Conservation (phyloP, 305 asterid species). For the Fraxinus paxiana region DNA sequence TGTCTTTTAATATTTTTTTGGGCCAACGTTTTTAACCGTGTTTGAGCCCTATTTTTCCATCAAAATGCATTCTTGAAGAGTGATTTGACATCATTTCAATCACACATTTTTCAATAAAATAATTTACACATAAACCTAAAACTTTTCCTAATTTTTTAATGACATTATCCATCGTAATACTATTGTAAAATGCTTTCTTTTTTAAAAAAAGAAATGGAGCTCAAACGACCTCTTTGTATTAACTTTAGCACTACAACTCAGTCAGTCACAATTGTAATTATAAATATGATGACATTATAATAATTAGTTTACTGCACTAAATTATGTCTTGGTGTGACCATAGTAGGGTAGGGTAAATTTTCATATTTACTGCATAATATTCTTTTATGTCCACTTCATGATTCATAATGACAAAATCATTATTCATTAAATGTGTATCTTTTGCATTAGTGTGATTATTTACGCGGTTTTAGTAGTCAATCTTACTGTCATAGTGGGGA, state of each 20-base stretch:
- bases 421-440: not conserved
- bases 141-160: too few relatives aligned
- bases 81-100: not conserved
- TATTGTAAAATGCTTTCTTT: not conserved
- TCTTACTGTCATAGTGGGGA: constrained; percentile 1
- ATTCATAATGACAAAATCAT: not conserved
- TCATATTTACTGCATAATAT: not conserved
- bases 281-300: not conserved
- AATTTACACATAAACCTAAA: too few relatives aligned
- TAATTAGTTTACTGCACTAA: not conserved
- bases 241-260: not conserved
- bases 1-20: not conserved
- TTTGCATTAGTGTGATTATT: not conserved
- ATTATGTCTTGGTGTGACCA: not conserved
- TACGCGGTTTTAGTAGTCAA: not conserved
- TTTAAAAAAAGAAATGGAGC: not conserved
- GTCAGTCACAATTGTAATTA: not conserved
- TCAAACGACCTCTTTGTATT: not conserved
- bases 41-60: too few relatives aligned
- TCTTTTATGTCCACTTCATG: not conserved
- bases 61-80: not conserved
- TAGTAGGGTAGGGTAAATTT: not conserved
- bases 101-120: too few relatives aligned
- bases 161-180: not conserved
- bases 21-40: not conserved